A percentile compares a stretch with the other conserved stretches of the same genome.
phyloP scores from a whole-genome alignment of 2,329 filamentous ascomycete genomes.

The Trichoderma harzianum region DNA sequence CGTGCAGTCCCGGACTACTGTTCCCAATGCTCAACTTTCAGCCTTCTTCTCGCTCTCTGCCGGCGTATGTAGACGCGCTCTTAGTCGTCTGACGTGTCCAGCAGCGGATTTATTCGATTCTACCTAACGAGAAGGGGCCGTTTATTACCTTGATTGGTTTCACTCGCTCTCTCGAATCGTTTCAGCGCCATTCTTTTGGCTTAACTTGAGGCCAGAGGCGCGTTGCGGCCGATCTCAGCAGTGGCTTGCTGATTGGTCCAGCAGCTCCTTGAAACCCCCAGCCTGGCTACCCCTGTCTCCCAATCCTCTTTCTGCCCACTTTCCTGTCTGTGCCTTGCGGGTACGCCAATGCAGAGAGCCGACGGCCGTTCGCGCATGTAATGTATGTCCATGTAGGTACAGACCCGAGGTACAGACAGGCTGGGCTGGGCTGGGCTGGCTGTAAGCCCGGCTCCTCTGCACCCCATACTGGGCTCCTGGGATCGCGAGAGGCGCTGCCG shows the following conservation, averaged over 20 bases:
- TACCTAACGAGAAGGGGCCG: background rate
- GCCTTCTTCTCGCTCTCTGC: background rate
- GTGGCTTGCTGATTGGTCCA: slow-evolving; percentile 10
- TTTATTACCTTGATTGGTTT: slow-evolving; percentile 16
- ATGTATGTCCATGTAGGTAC: background rate
- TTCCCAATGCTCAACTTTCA: slow-evolving; percentile 8
- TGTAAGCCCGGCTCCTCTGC: slow-evolving; percentile 9
- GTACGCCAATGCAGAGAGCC: slow-evolving; percentile 17
- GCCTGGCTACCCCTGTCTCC: slow-evolving; percentile 6
- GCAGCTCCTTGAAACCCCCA: slow-evolving; percentile 17
- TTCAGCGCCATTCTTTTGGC: slow-evolving; percentile 13
- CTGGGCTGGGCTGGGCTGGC: background rate
- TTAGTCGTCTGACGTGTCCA: slow-evolving; percentile 6
- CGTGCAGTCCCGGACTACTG: no score
- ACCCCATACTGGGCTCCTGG: slow-evolving; percentile 16
- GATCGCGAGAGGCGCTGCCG: slow-evolving; percentile 7
- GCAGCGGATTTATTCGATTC: background rate
- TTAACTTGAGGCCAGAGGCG: slow-evolving; percentile 12
- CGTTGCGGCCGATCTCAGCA: slow-evolving; percentile 12
- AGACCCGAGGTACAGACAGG: background rate
- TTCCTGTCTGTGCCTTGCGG: slow-evolving; percentile 13
- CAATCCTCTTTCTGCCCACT: slow-evolving; percentile 10
- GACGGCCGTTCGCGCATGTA: slow-evolving; percentile 7
- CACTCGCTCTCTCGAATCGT: slow-evolving; percentile 10
- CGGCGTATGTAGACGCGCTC: background rate